Evolutionary conservation across 2,329 filamentous ascomycete genomes (phyloP).

Genomic region (Cladophialophora exuberans): DNA sequence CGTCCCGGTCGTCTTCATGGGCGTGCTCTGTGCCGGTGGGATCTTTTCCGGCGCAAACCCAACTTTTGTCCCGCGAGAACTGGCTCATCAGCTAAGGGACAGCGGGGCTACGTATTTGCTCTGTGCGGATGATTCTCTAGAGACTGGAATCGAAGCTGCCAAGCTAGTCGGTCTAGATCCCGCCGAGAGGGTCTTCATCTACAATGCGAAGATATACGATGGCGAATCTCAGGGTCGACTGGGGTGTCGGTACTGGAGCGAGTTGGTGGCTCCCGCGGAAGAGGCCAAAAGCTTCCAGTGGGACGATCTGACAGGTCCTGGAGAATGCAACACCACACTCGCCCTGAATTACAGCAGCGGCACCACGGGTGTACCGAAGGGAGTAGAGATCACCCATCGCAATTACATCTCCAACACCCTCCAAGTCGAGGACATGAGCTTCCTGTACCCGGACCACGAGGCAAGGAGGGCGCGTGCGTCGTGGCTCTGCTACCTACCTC

Average conservation of each 20-base stretch:
- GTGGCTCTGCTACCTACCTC: conserved; percentile 71
- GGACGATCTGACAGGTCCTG: conserved; percentile 42
- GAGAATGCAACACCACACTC: conserved; percentile 49
- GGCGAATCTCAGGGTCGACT: conserved; percentile 17
- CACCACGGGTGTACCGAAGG: conserved; percentile 82
- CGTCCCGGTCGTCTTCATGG: conserved; percentile 68
- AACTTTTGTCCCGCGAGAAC: conserved; percentile 66
- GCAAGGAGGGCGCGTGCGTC: conserved; percentile 46
- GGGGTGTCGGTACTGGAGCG: conserved; percentile 29
- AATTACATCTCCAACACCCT: conserved; percentile 70
- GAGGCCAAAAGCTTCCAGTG: conserved; percentile 32
- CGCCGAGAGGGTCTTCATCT: conserved; percentile 31
- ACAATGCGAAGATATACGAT: conserved; percentile 29
- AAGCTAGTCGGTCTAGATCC: conserved; percentile 24
- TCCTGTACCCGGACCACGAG: conserved; percentile 54
- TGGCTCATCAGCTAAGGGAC: conserved; percentile 72
- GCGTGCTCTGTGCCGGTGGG: conserved; percentile 72
- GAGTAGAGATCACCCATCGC: conserved; percentile 77
- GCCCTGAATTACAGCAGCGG: conserved; percentile 76
- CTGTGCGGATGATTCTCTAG: conserved; percentile 41
- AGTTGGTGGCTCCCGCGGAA: conserved; percentile 25
- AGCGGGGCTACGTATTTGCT: conserved; percentile 68
- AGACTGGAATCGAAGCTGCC: conserved; percentile 32
- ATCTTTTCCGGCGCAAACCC: conserved; percentile 75
- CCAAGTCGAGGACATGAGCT: conserved; percentile 28